Evolutionary conservation across 306 rosid genomes (phyloP), one percentile per base, ranked within the genome.

Genomic region (Ziziphus jujuba): DNA sequence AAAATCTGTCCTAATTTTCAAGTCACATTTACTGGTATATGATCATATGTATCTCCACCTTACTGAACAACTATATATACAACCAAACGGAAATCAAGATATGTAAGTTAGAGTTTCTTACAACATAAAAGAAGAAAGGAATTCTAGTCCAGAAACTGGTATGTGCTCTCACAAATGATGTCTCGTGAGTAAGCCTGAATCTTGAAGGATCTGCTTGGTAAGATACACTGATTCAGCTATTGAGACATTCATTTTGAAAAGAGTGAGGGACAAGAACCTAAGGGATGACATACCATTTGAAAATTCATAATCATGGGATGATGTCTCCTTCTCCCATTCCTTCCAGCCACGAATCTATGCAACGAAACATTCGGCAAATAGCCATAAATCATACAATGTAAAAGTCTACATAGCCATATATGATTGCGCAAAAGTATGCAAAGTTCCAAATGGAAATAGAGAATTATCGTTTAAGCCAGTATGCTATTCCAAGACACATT

Each of bases 301-400:
- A 51, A 90, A 88, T 83, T 90, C 97, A 25, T 84, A 83, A 43
- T 81, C 76, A 66, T 80, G 88, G 49, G 95, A 72, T 20, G 87
- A 82, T 49, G 97, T 95, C 79, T 95, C 99, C 38, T 44, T 79
- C 73, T 95, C 99, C 99, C 99, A 95, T 2, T 77, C 80, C 80
- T 91, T 95, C 99, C 99, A 95, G 61, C 95, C 97, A 59, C 97
- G 91, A 69, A 91, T 95, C 99, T 95, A 61, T 40, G 38, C 7
- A 80, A 56, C 65, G 70, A 72, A 72, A 79, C 56, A n/a, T 22
- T 51, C 45, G 84, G 40, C 6, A 68, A 69, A 50, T 51, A 22
- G 31, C 34, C 36, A 45, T 22, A 66, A 19, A 61, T 70, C 23
- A 57, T 35, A 16, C 10, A 14, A 21, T 49, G 55, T 34, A 34